These are phyloP conservation scores for Alternaria brassicae DNA, from an alignment of 2,329 filamentous ascomycete genomes.

Conservation along the genomic window DNA sequence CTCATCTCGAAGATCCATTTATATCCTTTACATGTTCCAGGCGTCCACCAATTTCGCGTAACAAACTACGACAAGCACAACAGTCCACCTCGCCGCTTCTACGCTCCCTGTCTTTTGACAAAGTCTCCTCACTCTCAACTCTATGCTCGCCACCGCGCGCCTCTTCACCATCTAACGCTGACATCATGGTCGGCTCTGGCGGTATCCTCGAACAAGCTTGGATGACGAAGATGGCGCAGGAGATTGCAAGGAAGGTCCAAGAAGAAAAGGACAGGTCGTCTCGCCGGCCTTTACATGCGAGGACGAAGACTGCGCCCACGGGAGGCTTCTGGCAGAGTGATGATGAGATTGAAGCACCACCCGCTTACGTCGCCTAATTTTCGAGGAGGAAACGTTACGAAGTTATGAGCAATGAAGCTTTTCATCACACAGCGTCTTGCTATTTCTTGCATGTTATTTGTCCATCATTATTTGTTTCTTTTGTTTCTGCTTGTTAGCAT, in stretches of 20 bases:
- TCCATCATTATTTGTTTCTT: slow-evolving; percentile 5
- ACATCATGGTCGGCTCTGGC: slow-evolving; percentile 38
- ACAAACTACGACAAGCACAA: slow-evolving; percentile 40
- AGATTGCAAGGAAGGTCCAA: slow-evolving; percentile 86
- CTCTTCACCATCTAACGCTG: slow-evolving; percentile 32
- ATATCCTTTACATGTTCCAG: slow-evolving; percentile 24
- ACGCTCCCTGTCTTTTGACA: slow-evolving; percentile 46
- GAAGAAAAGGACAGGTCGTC: slow-evolving; percentile 72
- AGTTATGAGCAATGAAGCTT: slow-evolving; percentile 21
- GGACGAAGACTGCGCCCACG: slow-evolving; percentile 15
- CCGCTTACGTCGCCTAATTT: slow-evolving; percentile 44
- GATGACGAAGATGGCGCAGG: slow-evolving; percentile 92
- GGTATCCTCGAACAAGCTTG: slow-evolving; percentile 80
- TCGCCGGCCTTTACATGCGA: slow-evolving; percentile 13
- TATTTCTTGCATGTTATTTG: slow-evolving; percentile 4
- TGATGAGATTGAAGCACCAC: slow-evolving; percentile 42
- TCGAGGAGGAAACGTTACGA: slow-evolving; percentile 2
- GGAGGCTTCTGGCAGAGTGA: slow-evolving; percentile 35
- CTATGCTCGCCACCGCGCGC: slow-evolving; percentile 36
- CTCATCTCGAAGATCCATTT: slow-evolving; percentile 17
- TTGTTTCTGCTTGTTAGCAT: slow-evolving; percentile 11
- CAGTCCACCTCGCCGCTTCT: slow-evolving; percentile 47
- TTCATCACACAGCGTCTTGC: slow-evolving; percentile 3
- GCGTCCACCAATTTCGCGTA: slow-evolving; percentile 41
- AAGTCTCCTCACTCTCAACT: slow-evolving; percentile 34